Percentiles rank a stretch among this genome's conserved stretches.
phyloP scores from a whole-genome alignment of 1,284 basidiomycete species.

The Stereum hirsutum region DNA sequence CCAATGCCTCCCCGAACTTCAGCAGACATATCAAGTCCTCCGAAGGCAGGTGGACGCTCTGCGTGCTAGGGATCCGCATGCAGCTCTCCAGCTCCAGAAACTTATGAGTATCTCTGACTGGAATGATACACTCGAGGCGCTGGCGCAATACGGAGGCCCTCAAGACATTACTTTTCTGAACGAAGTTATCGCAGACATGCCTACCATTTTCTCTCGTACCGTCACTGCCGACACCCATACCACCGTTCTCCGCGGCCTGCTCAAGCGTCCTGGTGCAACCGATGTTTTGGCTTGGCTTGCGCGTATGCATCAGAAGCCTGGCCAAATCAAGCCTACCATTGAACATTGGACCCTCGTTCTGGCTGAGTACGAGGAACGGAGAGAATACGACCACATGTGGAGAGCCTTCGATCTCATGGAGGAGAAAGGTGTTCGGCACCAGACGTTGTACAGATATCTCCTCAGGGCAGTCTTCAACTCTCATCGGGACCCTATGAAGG shows the following conservation, averaged over 20 bases:
- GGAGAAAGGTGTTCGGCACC: too few species aligned
- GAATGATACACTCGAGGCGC: conserved; percentile 22
- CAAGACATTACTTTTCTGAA: conserved; percentile 40
- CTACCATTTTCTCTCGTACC: conserved; percentile 30
- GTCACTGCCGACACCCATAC: conserved; percentile 19
- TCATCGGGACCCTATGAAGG: conserved; percentile 5
- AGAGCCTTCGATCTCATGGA: conserved; percentile 35
- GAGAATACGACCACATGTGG: conserved; percentile 29
- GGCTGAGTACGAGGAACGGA: conserved; percentile 28
- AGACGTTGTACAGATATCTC: conserved; percentile 39
- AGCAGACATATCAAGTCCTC: conserved; percentile 7
- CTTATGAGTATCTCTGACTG: conserved; percentile 7
- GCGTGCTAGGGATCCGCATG: background rate
- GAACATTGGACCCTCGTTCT: conserved; percentile 49
- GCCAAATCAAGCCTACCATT: conserved; percentile 31
- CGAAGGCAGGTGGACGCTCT: conserved; percentile 5
- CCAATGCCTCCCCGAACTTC: conserved; percentile 1
- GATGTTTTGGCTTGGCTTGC: conserved; percentile 40
- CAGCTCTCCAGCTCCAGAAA: background rate
- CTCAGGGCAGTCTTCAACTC: conserved; percentile 28
- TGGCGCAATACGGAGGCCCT: conserved; percentile 38
- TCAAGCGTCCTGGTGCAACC: conserved; percentile 29
- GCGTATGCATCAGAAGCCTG: conserved; percentile 37
- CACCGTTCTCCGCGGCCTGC: conserved; percentile 34
- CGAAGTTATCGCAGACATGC: conserved; percentile 37